Percentiles rank a stretch among this genome's conserved stretches.
Conservation (phyloP, 2,329 filamentous ascomycete species). For the Botrytis pseudocinerea region DNA sequence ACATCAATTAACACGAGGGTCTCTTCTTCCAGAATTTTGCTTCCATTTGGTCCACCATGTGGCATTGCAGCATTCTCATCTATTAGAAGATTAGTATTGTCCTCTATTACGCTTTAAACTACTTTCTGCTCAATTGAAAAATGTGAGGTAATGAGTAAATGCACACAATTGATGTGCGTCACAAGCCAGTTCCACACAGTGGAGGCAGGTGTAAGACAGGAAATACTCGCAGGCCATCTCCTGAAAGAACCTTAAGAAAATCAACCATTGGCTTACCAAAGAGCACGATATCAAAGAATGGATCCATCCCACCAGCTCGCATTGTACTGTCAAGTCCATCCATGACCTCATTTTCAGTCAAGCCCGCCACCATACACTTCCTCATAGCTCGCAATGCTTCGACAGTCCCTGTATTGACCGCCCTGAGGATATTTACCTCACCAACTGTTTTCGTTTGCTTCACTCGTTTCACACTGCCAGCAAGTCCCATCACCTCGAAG, state of each 20-base stretch:
- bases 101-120: background rate
- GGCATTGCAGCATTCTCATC: conserved; percentile 46
- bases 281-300: conserved; percentile 65
- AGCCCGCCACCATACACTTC: conserved; percentile 53
- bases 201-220: background rate
- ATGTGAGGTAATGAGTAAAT: background rate
- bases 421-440: conserved; percentile 58
- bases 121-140: background rate
- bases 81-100: conserved; percentile 24
- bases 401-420: conserved; percentile 65
- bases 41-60: conserved; percentile 45
- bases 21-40: conserved; percentile 52
- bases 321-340: conserved; percentile 57
- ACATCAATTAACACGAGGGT: conserved; percentile 65
- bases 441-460: conserved; percentile 57
- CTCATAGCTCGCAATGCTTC: conserved; percentile 59
- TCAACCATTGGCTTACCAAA: conserved; percentile 46
- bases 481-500: conserved; percentile 57
- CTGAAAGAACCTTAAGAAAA: background rate
- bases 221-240: background rate
- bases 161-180: background rate
- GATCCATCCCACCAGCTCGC: conserved; percentile 51
- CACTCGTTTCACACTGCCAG: conserved; percentile 56
- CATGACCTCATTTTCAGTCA: conserved; percentile 60
- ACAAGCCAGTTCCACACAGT: background rate